Evolutionary conservation across 352 stramenopile genomes (phyloP).

Genomic region (Thalassiosira hispida): DNA sequence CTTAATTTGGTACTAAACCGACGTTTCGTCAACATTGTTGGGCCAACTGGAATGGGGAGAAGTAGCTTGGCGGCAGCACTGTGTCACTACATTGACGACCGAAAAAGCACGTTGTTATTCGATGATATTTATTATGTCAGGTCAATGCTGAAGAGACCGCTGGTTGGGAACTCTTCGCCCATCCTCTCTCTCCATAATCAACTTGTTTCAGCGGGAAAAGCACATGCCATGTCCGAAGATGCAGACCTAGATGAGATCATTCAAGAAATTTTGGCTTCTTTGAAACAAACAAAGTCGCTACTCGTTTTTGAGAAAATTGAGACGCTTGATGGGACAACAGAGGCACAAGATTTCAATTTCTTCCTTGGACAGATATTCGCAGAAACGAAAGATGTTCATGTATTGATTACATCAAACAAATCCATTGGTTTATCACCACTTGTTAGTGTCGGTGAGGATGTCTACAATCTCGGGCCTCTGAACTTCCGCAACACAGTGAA

Average conservation of each 20-base stretch:
- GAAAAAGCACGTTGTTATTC: conserved; percentile 73
- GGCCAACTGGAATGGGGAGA: conserved; percentile 75
- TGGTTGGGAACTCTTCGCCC: conserved; percentile 43
- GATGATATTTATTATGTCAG: conserved; percentile 78
- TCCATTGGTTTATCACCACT: conserved; percentile 45
- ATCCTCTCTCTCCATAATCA: conserved; percentile 64
- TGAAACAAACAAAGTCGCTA: conserved; percentile 67
- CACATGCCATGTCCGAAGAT: conserved; percentile 34
- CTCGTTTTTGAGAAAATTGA: conserved; percentile 81
- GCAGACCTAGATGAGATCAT: conserved; percentile 63
- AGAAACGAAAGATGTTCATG: conserved; percentile 72
- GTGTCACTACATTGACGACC: conserved; percentile 84
- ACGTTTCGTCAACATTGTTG: conserved; percentile 76
- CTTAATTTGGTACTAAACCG: conserved; percentile 73
- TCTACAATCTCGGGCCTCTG: conserved; percentile 67
- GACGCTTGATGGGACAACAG: conserved; percentile 63
- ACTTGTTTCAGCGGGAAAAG: conserved; percentile 48
- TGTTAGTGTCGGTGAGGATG: conserved; percentile 69
- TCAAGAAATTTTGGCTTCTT: conserved; percentile 54
- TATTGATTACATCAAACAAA: conserved; percentile 61
- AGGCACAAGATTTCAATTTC: conserved; percentile 68
- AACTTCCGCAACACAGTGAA: conserved; percentile 71
- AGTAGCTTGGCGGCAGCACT: conserved; percentile 71
- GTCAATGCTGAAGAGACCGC: conserved; percentile 41
- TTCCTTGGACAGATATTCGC: conserved; percentile 75